Evolutionary conservation across 116 monocot species (phyloP).

Genomic region (Iris pallida): DNA sequence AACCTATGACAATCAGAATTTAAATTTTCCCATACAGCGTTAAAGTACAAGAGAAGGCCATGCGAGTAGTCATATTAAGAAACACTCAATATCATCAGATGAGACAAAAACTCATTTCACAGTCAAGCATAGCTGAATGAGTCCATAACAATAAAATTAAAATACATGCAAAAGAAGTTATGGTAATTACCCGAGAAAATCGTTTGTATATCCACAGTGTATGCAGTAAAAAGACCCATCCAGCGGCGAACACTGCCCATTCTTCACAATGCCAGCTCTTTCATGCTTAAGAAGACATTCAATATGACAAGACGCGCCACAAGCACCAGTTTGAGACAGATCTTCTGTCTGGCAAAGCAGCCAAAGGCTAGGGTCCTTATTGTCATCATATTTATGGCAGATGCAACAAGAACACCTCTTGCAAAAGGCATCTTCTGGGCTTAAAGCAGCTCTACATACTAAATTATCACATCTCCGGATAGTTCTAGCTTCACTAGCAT

Average conservation of each 20-base stretch:
- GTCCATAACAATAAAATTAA: neutral
- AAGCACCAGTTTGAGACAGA: slow-evolving; percentile 19
- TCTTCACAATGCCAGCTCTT: slow-evolving; percentile 16
- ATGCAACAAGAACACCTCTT: slow-evolving; percentile 40
- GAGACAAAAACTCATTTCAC: neutral
- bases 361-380: slow-evolving; percentile 41
- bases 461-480: slow-evolving; percentile 25
- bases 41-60: neutral
- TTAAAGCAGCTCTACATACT: slow-evolving; percentile 33
- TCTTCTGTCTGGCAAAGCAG: slow-evolving; percentile 28
- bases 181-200: slow-evolving; percentile 19
- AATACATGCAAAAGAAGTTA: neutral
- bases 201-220: slow-evolving; percentile 31
- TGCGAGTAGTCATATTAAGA: neutral
- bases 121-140: neutral
- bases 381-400: slow-evolving; percentile 31
- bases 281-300: slow-evolving; percentile 41
- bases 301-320: slow-evolving; percentile 39
- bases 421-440: slow-evolving; percentile 40
- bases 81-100: neutral
- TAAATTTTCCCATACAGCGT: too few species aligned
- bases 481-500: slow-evolving; percentile 6
- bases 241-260: slow-evolving; percentile 10
- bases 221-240: slow-evolving; percentile 41
- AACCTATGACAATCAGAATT: too few species aligned